Base-by-base conservation (phyloP, 208 protist species). In the Trypanosomatidae sp. region DNA sequence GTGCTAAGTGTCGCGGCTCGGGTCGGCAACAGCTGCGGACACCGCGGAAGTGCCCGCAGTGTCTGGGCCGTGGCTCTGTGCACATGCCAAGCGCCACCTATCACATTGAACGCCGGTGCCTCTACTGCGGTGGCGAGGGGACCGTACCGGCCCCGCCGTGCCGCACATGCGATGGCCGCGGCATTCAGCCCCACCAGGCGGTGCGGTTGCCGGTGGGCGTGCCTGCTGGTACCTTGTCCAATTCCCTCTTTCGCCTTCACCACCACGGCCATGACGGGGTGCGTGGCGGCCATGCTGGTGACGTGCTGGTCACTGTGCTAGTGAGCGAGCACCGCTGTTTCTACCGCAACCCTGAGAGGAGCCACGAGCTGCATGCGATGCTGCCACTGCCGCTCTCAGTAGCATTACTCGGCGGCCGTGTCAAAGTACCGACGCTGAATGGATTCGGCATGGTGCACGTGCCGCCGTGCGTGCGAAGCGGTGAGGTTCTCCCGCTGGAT, bases 71-170 rank as follows among this genome's bases (percentile, higher is more conserved):
- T 22, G 94, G 94, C 33, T 81, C 77, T 7, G 71, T 74, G 49
- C 59, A 85, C 67, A 56, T 97, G 28, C 90, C 92, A 10, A 96
- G 90, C 50, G 91, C 87, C 47, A 96, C 90, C 7, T 98, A 96
- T 74, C 87, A 92, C 76, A 85, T 98, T 50, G 91, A 98, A 69
- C 84, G 91, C 17, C 50, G 71, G 36, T 98, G 94, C 69, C 78
- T 79, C 36, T 90, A 87, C 73, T 98, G 94, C 69, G 80, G 69
- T 13, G 94, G 94, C 1, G 80, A 87, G n/a, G 94, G 94, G 17
- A 73, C 56, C 7, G 77, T 86, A n/a, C 81, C 90, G 15, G 70
- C 86, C 13, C 85, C 88, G 39, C 84, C 70, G 30, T 98, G 94
- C 80, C 8, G 66, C 1, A 4, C 49, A 1, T 98, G 94, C 66